These are phyloP conservation scores for Xylariaceae sp. DNA, from an alignment of 2,329 filamentous ascomycete species.

Conservation along the genomic window DNA sequence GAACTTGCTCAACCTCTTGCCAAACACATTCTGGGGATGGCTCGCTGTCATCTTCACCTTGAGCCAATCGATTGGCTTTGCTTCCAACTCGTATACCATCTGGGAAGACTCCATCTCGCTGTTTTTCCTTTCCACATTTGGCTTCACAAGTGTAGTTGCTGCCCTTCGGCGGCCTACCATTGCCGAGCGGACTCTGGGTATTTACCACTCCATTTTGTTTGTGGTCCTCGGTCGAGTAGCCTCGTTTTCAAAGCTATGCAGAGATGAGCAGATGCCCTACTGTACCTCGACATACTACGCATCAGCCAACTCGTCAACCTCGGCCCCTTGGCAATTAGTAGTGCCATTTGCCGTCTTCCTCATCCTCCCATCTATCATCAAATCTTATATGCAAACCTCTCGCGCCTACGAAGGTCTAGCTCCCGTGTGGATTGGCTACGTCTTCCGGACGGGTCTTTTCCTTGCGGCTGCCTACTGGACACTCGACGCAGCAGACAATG, in stretches of 20 bases:
- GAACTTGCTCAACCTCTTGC: conserved; percentile 58
- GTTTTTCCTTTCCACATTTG: conserved; percentile 90
- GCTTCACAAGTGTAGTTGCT: conserved; percentile 70
- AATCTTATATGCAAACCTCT: conserved; percentile 79
- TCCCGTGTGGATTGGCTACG: conserved; percentile 79
- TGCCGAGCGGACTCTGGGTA: conserved; percentile 72
- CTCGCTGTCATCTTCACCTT: conserved; percentile 77
- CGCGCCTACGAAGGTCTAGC: conserved; percentile 87
- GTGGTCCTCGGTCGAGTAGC: conserved; percentile 76
- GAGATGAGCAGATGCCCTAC: conserved; percentile 98
- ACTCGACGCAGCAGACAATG: conserved; percentile 85
- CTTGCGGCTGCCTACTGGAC: conserved; percentile 83
- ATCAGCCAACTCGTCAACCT: conserved; percentile 88
- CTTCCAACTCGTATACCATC: conserved; percentile 97
- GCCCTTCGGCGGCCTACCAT: conserved; percentile 72
- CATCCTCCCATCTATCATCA: conserved; percentile 73
- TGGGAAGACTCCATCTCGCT: conserved; percentile 96
- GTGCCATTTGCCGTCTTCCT: conserved; percentile 78
- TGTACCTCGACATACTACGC: conserved; percentile 96
- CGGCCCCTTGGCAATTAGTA: conserved; percentile 82
- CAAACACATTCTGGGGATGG: conserved; percentile 86
- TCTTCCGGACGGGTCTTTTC: conserved; percentile 75
- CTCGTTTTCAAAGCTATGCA: conserved; percentile 88
- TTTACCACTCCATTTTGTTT: conserved; percentile 86
- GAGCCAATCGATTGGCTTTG: conserved; percentile 91